Evolutionary conservation across 768 basidiomycete species (phyloP).

Genomic region (Suillus subalutaceus): DNA sequence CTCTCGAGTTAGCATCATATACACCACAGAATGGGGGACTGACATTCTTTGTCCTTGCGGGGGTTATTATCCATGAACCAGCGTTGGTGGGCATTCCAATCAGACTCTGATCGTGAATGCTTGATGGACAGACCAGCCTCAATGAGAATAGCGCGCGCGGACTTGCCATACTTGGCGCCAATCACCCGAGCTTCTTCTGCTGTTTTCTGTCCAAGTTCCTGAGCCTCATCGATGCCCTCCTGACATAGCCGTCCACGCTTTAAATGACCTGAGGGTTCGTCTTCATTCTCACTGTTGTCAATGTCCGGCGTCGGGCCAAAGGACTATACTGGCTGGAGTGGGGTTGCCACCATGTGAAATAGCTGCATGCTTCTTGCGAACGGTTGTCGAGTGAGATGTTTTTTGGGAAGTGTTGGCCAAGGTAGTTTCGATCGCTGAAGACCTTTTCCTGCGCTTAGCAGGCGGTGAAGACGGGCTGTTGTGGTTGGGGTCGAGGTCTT

Average conservation of each 20-base stretch:
- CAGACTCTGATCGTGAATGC: background rate
- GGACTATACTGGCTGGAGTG: background rate
- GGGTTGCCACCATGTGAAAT: background rate
- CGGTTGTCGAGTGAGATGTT: background rate
- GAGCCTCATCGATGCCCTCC: background rate
- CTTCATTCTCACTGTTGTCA: background rate
- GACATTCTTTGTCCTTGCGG: background rate
- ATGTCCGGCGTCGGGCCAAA: background rate
- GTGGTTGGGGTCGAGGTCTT: background rate
- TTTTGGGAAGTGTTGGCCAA: too few relatives aligned
- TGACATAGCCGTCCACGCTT: background rate
- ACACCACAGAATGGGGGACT: background rate
- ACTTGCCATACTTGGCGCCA: slow-evolving; percentile 1
- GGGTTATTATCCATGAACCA: background rate
- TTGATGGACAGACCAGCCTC: slow-evolving; percentile 4
- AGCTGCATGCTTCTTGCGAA: background rate
- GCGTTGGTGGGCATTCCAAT: background rate
- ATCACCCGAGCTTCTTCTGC: background rate
- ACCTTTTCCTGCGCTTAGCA: background rate
- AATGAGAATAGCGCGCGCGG: background rate
- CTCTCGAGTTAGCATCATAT: background rate
- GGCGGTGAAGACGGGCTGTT: background rate
- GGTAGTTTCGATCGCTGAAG: background rate
- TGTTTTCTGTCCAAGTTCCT: background rate
- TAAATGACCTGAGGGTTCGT: background rate